A percentile compares a stretch with the other conserved stretches of the same genome.
These are phyloP conservation scores for Oryza glaberrima DNA, from an alignment of 176 grass and related monocot genomes.

Conservation along the genomic window DNA sequence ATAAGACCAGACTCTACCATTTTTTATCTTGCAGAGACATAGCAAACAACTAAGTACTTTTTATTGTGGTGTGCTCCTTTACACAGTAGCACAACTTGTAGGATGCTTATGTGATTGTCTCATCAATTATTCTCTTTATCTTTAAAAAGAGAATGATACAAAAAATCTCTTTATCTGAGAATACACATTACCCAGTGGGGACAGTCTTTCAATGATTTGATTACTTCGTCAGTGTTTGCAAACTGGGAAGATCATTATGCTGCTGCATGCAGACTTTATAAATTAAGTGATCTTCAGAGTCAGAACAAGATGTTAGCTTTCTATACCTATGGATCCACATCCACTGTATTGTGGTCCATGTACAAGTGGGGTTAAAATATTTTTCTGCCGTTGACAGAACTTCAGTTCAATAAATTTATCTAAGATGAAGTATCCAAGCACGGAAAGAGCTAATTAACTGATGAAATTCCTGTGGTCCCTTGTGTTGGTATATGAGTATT, in stretches of 20 bases:
- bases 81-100: slow-evolving; percentile 21
- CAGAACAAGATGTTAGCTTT: slow-evolving; percentile 30
- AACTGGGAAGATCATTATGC: slow-evolving; percentile 1
- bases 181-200: slow-evolving; percentile 44
- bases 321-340: slow-evolving; percentile 18
- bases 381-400: slow-evolving; percentile 26
- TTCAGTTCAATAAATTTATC: slow-evolving; percentile 28
- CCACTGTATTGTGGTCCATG: slow-evolving; percentile 43
- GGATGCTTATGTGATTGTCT: slow-evolving; percentile 34
- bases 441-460: slow-evolving; percentile 3
- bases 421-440: slow-evolving; percentile 9
- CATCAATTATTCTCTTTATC: slow-evolving; percentile 4
- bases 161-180: slow-evolving; percentile 16
- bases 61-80: slow-evolving; percentile 14
- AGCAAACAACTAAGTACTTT: background rate
- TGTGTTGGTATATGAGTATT: slow-evolving; percentile 17
- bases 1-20: background rate
- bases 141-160: background rate
- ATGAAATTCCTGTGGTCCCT: slow-evolving; percentile 41
- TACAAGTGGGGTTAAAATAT: slow-evolving; percentile 39
- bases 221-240: slow-evolving; percentile 20
- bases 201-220: slow-evolving; percentile 48
- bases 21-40: slow-evolving; percentile 22
- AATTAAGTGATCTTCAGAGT: slow-evolving; percentile 28
- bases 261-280: slow-evolving; percentile 35